Evolutionary conservation across 148 eudicot species (phyloP).

Genomic region (Spergularia bocconei): DNA sequence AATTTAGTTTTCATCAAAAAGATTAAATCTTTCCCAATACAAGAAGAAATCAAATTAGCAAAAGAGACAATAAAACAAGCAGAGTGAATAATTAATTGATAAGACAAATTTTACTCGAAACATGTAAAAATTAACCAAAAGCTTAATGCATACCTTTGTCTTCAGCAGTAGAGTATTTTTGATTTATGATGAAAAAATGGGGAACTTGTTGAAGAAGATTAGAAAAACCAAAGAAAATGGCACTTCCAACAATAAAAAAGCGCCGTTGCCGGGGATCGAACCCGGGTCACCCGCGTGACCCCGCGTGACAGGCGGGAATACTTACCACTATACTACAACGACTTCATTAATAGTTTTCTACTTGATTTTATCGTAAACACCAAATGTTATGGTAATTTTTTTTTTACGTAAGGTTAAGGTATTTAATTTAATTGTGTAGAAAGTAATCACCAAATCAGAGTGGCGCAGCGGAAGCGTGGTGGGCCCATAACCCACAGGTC

Average conservation of each 20-base stretch:
- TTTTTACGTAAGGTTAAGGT: too few species aligned
- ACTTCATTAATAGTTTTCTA: too few species aligned
- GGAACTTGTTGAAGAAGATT: too few species aligned
- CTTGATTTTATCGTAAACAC: too few species aligned
- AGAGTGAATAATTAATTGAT: not conserved
- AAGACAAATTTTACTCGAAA: too few species aligned
- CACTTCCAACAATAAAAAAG: too few species aligned
- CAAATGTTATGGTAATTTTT: too few species aligned
- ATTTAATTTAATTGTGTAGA: not conserved
- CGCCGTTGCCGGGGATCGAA: slow-evolving; percentile 99
- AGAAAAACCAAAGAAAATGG: too few species aligned
- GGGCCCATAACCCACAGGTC: slow-evolving; percentile 19
- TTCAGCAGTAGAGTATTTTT: too few species aligned
- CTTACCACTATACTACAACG: slow-evolving; percentile 89
- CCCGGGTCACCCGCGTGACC: slow-evolving; percentile 99
- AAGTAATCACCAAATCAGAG: not conserved
- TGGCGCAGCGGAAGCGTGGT: slow-evolving; percentile 20
- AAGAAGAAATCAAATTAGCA: not conserved
- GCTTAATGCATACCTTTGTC: too few species aligned
- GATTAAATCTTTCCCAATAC: not conserved
- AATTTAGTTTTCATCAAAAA: not conserved
- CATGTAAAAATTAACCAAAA: too few species aligned
- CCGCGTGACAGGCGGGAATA: slow-evolving; percentile 98
- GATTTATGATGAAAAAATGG: too few species aligned
- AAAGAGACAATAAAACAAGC: not conserved